A percentile compares a stretch with the other conserved stretches of the same genome.
These are phyloP conservation scores for Pleurotus tuoliensis DNA, from an alignment of 768 basidiomycete species.

Conservation along the genomic window DNA sequence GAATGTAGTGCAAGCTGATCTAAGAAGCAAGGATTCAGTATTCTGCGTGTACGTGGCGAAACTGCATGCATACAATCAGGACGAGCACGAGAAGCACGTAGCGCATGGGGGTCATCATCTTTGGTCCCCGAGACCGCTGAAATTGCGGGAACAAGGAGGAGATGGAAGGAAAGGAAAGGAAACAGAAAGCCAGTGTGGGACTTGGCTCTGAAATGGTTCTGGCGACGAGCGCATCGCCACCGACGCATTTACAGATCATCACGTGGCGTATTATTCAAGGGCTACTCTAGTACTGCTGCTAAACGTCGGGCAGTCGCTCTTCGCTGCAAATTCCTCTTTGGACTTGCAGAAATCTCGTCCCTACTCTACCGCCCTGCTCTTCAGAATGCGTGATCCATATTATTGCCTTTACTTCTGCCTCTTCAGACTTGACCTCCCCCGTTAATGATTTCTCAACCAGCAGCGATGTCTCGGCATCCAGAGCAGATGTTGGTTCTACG, in stretches of 20 bases:
- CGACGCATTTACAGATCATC: not conserved
- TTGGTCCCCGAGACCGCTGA: slow-evolving; percentile 11
- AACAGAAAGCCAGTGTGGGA: slow-evolving; percentile 4
- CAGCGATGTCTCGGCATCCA: slow-evolving; percentile 65
- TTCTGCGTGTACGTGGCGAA: not conserved
- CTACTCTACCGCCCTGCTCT: slow-evolving; percentile 73
- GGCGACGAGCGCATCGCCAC: not conserved
- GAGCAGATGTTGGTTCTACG: slow-evolving; percentile 85
- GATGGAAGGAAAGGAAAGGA: slow-evolving; percentile 3
- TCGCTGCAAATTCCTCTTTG: slow-evolving; percentile 41
- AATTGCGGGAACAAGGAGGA: not conserved
- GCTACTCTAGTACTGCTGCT: not conserved
- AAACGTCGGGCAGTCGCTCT: slow-evolving; percentile 18
- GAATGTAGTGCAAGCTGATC: slow-evolving; percentile 60
- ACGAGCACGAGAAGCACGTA: slow-evolving; percentile 49
- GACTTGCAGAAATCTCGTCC: slow-evolving; percentile 60
- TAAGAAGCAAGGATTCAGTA: slow-evolving; percentile 13
- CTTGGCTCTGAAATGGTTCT: not conserved
- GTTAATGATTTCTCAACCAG: slow-evolving; percentile 64
- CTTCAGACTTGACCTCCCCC: slow-evolving; percentile 42
- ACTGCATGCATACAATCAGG: slow-evolving; percentile 34
- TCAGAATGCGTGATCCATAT: slow-evolving; percentile 89
- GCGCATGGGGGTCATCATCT: slow-evolving; percentile 56
- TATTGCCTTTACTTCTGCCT: slow-evolving; percentile 61
- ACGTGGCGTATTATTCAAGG: not conserved